These are phyloP conservation scores for Sporodiniella umbellata DNA, from an alignment of 371 early-diverging fungal genomes.

Conservation along the genomic window DNA sequence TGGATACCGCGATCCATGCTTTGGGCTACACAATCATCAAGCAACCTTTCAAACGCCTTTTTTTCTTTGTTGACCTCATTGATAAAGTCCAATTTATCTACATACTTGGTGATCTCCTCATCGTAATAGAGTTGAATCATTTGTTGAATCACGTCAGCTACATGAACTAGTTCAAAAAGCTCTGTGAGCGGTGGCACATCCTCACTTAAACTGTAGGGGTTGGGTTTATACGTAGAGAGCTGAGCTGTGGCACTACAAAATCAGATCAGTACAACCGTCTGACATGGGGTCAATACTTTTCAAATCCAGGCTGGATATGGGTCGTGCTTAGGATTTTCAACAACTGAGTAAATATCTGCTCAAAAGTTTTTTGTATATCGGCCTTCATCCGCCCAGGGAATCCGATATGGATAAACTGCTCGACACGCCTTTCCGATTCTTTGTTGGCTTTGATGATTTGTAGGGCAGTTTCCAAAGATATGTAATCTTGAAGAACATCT, in stretches of 20 bases:
- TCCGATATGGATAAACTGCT: conserved; percentile 30
- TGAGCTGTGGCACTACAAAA: conserved; percentile 55
- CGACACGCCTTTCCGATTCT: conserved; percentile 67
- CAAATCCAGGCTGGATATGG: conserved; percentile 73
- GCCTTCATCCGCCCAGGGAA: conserved; percentile 29
- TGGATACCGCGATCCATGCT: conserved; percentile 90
- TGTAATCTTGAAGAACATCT: conserved; percentile 63
- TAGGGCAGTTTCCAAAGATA: conserved; percentile 76
- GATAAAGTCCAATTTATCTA: conserved; percentile 84
- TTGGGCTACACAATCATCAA: conserved; percentile 84
- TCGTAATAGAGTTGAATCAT: conserved; percentile 87
- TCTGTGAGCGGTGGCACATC: conserved; percentile 60
- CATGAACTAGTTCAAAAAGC: conserved; percentile 86
- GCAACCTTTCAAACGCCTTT: conserved; percentile 70
- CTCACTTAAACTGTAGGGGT: conserved; percentile 22
- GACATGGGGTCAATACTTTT: conserved; percentile 32
- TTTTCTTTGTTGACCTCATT: conserved; percentile 82
- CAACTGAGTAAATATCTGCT: conserved; percentile 63
- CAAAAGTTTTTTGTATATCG: conserved; percentile 51
- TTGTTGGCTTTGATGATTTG: conserved; percentile 80
- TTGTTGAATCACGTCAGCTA: conserved; percentile 83
- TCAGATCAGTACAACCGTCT: neutral
- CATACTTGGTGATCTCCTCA: conserved; percentile 64
- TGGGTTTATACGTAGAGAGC: conserved; percentile 53
- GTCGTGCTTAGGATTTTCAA: conserved; percentile 56